Base-by-base conservation (phyloP, 257 asterid species). In the Lithospermum erythrorhizon region DNA sequence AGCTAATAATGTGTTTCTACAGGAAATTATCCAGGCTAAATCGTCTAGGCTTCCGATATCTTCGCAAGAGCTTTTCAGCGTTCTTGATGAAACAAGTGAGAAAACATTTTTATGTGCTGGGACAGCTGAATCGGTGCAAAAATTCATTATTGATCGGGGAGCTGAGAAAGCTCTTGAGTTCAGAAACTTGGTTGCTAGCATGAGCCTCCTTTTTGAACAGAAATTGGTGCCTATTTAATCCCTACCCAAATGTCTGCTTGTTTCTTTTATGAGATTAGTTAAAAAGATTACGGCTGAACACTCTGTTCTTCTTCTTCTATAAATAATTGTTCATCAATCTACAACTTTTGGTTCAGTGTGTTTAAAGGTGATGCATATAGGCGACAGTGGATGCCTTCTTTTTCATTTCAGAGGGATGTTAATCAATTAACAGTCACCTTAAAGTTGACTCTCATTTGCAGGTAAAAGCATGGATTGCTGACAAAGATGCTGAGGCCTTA, bases 391-490 rank as follows among this genome's bases (percentile, higher is more conserved):
- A 5, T 53, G 24, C 57, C 4, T 3, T 53, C 6, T n/a, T 4
- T 19, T 53, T 22, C 21, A 6, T 23, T 53, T 19, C 18, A 2
- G 14, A 18, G 25, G 21, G 6, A 53, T 22, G 21, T n/a, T 53
- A 53, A 9, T 20, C 56, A 53, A 22, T 14, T 2, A 47, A 57
- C 37, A 21, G 7, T 11, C 37, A 35, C 18, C 47, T 41, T 65
- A 49, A 61, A 24, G 57, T 53, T 14, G 5, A 61, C 3, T 80
- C 57, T 21, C 18, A 18, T 18, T 51, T 53, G 23, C 72, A 94
- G 99, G 89, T 89, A 69, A 94, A 89, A 75, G 87, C 95, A 69
- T 87, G 97, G 96, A 62, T 89, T 47, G 90, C 96, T n/a, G 90
- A 85, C 73, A 85, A 94, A 81, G 95, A 94, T 75, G 94, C 86